phyloP scores from a whole-genome alignment of 805 yeast genomes.

The Candida namnaoensis region DNA sequence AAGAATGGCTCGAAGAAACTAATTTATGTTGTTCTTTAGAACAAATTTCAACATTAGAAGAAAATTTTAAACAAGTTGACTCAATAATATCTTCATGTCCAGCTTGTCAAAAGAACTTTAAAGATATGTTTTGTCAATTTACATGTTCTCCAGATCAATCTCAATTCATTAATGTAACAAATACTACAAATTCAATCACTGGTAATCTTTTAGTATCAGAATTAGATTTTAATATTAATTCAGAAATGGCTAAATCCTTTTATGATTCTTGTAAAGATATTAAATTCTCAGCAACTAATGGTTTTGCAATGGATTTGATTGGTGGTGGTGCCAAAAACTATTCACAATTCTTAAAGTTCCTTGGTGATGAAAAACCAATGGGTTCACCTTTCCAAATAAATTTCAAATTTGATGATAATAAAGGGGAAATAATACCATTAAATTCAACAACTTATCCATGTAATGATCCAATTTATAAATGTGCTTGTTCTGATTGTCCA shows the following conservation, averaged over 20 bases:
- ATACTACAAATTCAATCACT: slow-evolving; percentile 35
- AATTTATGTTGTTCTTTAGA: slow-evolving; percentile 62
- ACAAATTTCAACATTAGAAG: slow-evolving; percentile 49
- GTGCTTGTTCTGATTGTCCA: slow-evolving; percentile 90
- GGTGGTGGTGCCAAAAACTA: slow-evolving; percentile 94
- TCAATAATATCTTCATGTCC: slow-evolving; percentile 85
- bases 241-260: slow-evolving; percentile 51
- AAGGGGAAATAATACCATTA: slow-evolving; percentile 11
- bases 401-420: slow-evolving; percentile 39
- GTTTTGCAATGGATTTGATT: slow-evolving; percentile 90
- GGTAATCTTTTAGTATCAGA: slow-evolving; percentile 61
- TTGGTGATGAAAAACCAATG: slow-evolving; percentile 91
- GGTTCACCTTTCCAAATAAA: slow-evolving; percentile 96
- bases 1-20: slow-evolving; percentile 40
- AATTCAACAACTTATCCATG: slow-evolving; percentile 30
- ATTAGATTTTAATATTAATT: slow-evolving; percentile 52
- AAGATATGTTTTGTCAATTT: slow-evolving; percentile 76
- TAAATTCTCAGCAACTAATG: slow-evolving; percentile 91
- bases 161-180: slow-evolving; percentile 60
- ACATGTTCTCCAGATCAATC: slow-evolving; percentile 87
- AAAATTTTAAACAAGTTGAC: slow-evolving; percentile 66
- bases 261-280: slow-evolving; percentile 83
- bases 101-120: slow-evolving; percentile 83
- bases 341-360: slow-evolving; percentile 66
- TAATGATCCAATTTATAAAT: slow-evolving; percentile 53